Evolutionary conservation across 768 basidiomycete genomes (phyloP), one percentile per base, ranked within the genome.

Genomic region (Obba rivulosa): DNA sequence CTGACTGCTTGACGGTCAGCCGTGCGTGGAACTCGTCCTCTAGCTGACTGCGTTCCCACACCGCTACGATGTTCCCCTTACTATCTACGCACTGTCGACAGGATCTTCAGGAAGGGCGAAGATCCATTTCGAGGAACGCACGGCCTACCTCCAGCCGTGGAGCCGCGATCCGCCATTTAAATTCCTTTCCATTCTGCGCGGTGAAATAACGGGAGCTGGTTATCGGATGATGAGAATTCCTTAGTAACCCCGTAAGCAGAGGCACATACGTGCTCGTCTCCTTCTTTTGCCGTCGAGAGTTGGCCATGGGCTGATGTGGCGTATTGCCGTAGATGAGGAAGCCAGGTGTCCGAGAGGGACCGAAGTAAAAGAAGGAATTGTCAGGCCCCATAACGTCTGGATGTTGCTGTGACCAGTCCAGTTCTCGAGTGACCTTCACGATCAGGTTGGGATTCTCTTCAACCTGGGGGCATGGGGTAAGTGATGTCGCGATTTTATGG

Each of bases 341-440:
- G 2, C 87, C 87, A 3, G 78, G 75, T 2, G 71, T 56, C 46
- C 71, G 75, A 36, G 70, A 70, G 4, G 87, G 85, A 1, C 87
- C 87, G 50, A 90, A 80, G 59, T 87, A 89, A 52, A 88, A 77
- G 61, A 75, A 87, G 4, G 87, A 80, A 35, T 78, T 83, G 50
- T 74, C 78, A n/a, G 87, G 87, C n/a, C 87, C 87, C 80, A 87
- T 83, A 53, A 88, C 80, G 41, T 69, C 74, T 20, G 79, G 77
- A 59, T 87, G 80, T 47, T 79, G 80, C 56, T 80, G 74, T 20
- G 78, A 70, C 87, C 87, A 89, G 18, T 68, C 71, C 0, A 72
- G 63, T 57, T 89, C 84, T 16, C 87, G 79, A 35, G 75, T 73
- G 46, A 89, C 67, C 52, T 80, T 75, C 51, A 87, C 72, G 51